phyloP scores from a whole-genome alignment of 371 early-diverging fungal species.

The Lichtheimia ornata region DNA sequence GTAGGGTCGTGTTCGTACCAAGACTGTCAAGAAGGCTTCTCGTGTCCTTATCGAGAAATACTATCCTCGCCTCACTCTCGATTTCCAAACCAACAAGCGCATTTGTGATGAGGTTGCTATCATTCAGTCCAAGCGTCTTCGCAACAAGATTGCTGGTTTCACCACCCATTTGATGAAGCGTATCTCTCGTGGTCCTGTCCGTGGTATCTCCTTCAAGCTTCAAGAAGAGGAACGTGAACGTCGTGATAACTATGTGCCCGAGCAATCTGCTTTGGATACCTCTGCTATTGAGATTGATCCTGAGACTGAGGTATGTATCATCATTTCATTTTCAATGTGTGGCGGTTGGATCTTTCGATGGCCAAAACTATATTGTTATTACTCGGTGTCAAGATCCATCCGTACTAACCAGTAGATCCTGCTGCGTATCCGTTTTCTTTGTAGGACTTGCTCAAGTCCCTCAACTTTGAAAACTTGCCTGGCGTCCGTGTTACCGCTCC shows the following conservation, averaged over 20 bases:
- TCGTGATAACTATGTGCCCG: slow-evolving; percentile 99
- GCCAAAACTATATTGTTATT: slow-evolving; percentile 24
- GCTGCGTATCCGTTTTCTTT: background rate
- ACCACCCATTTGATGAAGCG: slow-evolving; percentile 99
- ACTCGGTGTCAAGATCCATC: slow-evolving; percentile 40
- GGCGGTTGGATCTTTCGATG: slow-evolving; percentile 42
- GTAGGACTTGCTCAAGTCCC: slow-evolving; percentile 90
- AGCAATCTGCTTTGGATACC: slow-evolving; percentile 94
- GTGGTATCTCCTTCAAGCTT: slow-evolving; percentile 99
- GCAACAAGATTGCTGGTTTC: slow-evolving; percentile 99
- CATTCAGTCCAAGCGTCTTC: slow-evolving; percentile 97
- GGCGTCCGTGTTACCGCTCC: slow-evolving; percentile 60
- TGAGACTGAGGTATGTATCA: slow-evolving; percentile 70
- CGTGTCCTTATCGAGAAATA: slow-evolving; percentile 99
- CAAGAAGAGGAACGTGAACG: slow-evolving; percentile 99
- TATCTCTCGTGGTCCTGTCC: slow-evolving; percentile 97
- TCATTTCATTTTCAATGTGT: slow-evolving; percentile 3
- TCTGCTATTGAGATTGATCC: slow-evolving; percentile 93
- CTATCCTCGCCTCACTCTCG: slow-evolving; percentile 97
- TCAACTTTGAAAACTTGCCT: slow-evolving; percentile 85
- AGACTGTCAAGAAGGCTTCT: slow-evolving; percentile 99
- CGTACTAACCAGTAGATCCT: slow-evolving; percentile 13
- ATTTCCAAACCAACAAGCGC: slow-evolving; percentile 99
- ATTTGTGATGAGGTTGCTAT: slow-evolving; percentile 96
- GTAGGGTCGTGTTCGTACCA: slow-evolving; percentile 72